Base-by-base conservation (phyloP, 352 stramenopile genomes). In the Globisporangium apiculatum region DNA sequence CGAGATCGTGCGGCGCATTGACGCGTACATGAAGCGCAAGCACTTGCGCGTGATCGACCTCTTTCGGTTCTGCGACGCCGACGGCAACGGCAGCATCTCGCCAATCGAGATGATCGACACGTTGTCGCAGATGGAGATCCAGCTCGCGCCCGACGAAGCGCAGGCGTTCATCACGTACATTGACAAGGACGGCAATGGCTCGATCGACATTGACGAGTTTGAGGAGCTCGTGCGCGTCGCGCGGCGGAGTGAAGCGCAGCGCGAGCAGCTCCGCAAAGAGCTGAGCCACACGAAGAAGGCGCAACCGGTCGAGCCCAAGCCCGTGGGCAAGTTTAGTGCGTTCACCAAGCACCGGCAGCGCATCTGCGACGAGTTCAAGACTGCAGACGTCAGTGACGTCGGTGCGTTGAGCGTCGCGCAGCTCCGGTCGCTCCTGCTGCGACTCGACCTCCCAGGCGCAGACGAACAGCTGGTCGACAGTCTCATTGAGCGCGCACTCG, bases 151-250 rank as follows among this genome's bases (percentile, higher is more conserved):
- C 2, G 69, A 84, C 48, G 78, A 93, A 67, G 79, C 69, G 0
- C 61, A 78, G 18, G 77, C 80, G 11, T 89, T 93, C 45, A 84
- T 92, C 61, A 68, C 73, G 14, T 75, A 90, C 42, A 87, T 94
- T 18, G 81, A 93, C 68, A 90, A 88, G 47, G 82, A 94, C 57
- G 79, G 82, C 8, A 90, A 94, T 18, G 81, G 81, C 7, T 86
- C 77, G 3, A 91, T 95, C 56, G 81, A 95, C 47, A 75, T 95
- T 37, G 81, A 94, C 60, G 83, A 93, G 54, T 93, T 95, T 51
- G 81, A 92, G 58, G 83, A 89, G 56, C 63, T 95, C 9, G 72
- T 93, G 47, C 84, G 84, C 9, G 72, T 90, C 31, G 76, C 83
- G 0, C 75, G 80, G 15, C 75, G 80, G 8, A 87, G 75, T 17